A percentile compares a stretch with the other conserved stretches of the same genome.
Conservation (phyloP, 805 yeast species). For the Starmerella cellae region DNA sequence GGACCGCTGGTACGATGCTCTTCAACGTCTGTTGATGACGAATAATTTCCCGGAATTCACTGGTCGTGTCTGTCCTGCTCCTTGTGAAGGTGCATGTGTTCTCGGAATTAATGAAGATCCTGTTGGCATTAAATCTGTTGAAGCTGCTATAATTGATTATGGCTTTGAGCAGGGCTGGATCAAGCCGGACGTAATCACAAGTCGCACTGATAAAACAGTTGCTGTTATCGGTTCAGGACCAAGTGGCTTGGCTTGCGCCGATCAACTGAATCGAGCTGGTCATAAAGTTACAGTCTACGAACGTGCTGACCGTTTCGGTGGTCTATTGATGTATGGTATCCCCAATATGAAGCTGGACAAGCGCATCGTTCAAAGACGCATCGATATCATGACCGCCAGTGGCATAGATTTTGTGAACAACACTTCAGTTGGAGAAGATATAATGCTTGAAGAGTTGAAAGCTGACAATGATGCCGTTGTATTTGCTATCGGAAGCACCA, state of each 20-base stretch:
- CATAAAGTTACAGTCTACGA: conserved; percentile 85
- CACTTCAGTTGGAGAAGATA: conserved; percentile 74
- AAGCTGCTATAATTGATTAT: conserved; percentile 89
- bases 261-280: conserved; percentile 92
- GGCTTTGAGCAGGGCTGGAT: conserved; percentile 97
- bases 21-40: conserved; percentile 83
- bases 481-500: conserved; percentile 87
- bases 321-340: conserved; percentile 95
- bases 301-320: conserved; percentile 92
- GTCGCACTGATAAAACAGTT: conserved; percentile 71
- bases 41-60: conserved; percentile 98
- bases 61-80: conserved; percentile 97
- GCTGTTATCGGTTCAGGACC: conserved; percentile 96
- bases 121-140: conserved; percentile 91
- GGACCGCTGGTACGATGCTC: conserved; percentile 88
- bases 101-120: conserved; percentile 88
- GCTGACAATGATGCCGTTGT: conserved; percentile 66
- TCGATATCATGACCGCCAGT: conserved; percentile 78
- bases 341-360: conserved; percentile 98
- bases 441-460: conserved; percentile 57
- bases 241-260: conserved; percentile 92
- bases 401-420: conserved; percentile 70
- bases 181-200: conserved; percentile 61
- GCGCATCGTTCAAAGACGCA: conserved; percentile 80
- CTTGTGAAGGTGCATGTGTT: conserved; percentile 95